These are phyloP conservation scores for Ceriops zippeliana DNA, from an alignment of 345 rosid species.

Conservation along the genomic window DNA sequence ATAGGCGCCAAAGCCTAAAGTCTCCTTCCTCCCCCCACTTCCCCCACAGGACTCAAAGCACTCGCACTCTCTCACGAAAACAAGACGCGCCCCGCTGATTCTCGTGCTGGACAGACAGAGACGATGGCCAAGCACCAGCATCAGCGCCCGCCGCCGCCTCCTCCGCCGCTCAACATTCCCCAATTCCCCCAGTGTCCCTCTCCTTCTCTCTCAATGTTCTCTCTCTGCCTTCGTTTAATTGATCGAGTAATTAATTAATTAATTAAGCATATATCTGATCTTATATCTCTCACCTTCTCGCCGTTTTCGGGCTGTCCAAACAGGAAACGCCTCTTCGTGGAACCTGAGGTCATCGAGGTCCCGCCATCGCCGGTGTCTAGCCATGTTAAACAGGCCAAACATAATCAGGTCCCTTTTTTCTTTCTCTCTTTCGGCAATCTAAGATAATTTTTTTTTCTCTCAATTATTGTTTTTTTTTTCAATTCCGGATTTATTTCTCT, in stretches of 20 bases:
- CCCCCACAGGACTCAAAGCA: not conserved
- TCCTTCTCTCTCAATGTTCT: not conserved
- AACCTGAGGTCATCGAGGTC: constrained; percentile 64
- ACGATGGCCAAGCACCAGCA: no score
- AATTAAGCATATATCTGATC: not conserved
- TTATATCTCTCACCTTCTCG: not conserved
- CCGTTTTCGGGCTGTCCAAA: constrained; percentile 23
- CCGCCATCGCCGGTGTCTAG: constrained; percentile 45
- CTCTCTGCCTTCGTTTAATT: not conserved
- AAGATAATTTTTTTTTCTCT: not conserved
- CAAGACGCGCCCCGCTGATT: not conserved
- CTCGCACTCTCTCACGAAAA: constrained; percentile 1
- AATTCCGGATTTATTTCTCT: no score
- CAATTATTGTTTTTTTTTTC: no score
- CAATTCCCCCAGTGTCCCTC: constrained; percentile 24
- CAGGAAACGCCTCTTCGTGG: constrained; percentile 50
- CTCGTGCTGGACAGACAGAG: no score
- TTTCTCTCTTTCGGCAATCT: no score
- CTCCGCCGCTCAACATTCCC: constrained; percentile 9
- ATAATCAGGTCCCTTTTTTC: constrained; percentile 42
- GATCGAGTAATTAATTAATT: no score
- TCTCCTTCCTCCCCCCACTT: no score
- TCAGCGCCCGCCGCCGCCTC: not conserved
- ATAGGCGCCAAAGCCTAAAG: constrained; percentile 23
- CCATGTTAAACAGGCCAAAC: constrained; percentile 30